These are phyloP conservation scores for Lagerstroemia speciosa DNA, from an alignment of 345 rosid genomes.

Conservation along the genomic window DNA sequence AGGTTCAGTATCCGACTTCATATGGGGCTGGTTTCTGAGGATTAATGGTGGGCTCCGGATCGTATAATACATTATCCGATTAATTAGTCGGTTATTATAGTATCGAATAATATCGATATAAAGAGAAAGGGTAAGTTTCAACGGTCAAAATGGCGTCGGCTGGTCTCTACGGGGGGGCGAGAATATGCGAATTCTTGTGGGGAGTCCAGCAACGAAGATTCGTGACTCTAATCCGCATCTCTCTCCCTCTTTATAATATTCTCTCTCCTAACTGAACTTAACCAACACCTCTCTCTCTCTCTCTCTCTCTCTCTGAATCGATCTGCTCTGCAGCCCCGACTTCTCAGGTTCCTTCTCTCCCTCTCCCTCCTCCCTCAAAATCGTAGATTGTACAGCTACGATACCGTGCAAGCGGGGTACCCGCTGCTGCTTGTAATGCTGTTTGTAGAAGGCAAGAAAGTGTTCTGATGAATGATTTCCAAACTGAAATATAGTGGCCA, in stretches of 20 bases:
- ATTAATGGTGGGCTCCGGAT: no score
- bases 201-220: constrained; percentile 1
- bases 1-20: no score
- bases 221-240: not conserved
- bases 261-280: not conserved
- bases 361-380: not conserved
- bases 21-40: no score
- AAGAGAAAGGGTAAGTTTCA: no score
- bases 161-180: not conserved
- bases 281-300: constrained; percentile 1
- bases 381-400: not conserved
- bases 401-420: not conserved
- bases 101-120: no score
- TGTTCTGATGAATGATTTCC: no score
- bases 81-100: no score
- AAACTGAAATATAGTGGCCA: no score
- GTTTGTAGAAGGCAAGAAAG: not conserved
- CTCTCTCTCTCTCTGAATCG: not conserved
- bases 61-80: no score
- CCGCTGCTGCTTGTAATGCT: not conserved
- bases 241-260: not conserved
- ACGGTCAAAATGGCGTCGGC: not conserved
- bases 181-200: not conserved
- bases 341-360: not conserved
- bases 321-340: not conserved